These are phyloP conservation scores for Podospora appendiculata DNA, from an alignment of 495 filamentous ascomycete genomes.

Conservation along the genomic window DNA sequence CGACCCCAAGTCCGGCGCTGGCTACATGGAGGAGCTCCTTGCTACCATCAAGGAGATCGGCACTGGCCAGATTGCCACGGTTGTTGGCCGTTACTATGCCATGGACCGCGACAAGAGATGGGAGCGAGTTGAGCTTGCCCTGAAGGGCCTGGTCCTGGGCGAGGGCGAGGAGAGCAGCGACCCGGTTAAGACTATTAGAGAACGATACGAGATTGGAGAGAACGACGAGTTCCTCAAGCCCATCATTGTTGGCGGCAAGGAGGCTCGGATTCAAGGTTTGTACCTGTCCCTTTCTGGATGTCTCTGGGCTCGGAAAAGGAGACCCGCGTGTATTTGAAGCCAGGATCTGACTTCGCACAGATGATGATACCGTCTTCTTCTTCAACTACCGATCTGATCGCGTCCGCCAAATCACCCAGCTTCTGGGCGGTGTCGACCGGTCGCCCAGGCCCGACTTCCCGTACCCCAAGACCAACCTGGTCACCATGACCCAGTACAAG, in stretches of 20 bases:
- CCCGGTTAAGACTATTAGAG: conserved; percentile 77
- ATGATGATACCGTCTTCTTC: conserved; percentile 94
- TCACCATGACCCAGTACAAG: conserved; percentile 99
- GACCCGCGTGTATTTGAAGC: not conserved
- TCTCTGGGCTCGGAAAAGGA: not conserved
- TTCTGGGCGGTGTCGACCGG: conserved; percentile 84
- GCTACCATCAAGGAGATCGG: conserved; percentile 75
- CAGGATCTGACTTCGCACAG: conserved; percentile 34
- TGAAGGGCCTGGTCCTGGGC: conserved; percentile 78
- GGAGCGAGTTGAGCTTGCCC: conserved; percentile 83
- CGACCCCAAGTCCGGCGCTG: conserved; percentile 83
- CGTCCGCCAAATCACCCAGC: conserved; percentile 91
- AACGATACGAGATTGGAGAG: conserved; percentile 78
- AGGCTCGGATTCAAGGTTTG: conserved; percentile 73
- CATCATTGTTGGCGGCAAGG: conserved; percentile 85
- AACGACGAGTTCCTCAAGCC: conserved; percentile 98
- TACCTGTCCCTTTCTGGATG: not conserved
- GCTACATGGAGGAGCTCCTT: conserved; percentile 79
- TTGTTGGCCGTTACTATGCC: conserved; percentile 93
- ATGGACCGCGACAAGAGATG: conserved; percentile 99
- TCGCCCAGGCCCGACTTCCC: conserved; percentile 86
- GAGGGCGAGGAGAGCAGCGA: conserved; percentile 81
- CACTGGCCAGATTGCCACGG: conserved; percentile 79
- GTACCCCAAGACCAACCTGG: conserved; percentile 86
- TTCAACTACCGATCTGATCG: conserved; percentile 99